A percentile compares a stretch with the other conserved stretches of the same genome.
These are phyloP conservation scores for Saturnispora silvae DNA, from an alignment of 805 yeast genomes.

Conservation along the genomic window DNA sequence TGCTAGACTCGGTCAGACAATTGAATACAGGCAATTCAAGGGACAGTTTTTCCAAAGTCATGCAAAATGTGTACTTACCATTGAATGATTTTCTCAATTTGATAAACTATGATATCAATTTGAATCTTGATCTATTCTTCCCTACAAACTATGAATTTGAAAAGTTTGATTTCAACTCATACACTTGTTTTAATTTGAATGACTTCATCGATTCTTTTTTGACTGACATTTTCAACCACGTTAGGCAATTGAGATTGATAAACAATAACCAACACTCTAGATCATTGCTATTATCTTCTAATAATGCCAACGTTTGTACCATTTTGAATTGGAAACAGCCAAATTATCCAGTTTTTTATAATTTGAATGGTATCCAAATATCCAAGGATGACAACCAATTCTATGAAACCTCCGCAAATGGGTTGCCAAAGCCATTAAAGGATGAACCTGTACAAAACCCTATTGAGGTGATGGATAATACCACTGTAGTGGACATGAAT, in stretches of 20 bases:
- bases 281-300: slow-evolving; percentile 74
- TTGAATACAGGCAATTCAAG: slow-evolving; percentile 15
- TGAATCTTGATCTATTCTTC: slow-evolving; percentile 65
- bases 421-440: slow-evolving; percentile 21
- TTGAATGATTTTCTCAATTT: slow-evolving; percentile 46
- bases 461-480: background rate
- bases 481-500: background rate
- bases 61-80: slow-evolving; percentile 43
- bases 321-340: slow-evolving; percentile 98
- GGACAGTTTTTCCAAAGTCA: slow-evolving; percentile 31
- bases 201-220: slow-evolving; percentile 66
- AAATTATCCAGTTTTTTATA: slow-evolving; percentile 86
- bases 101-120: slow-evolving; percentile 49
- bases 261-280: slow-evolving; percentile 28
- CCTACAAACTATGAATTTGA: slow-evolving; percentile 44
- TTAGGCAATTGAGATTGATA: slow-evolving; percentile 36
- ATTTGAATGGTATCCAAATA: slow-evolving; percentile 56
- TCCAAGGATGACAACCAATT: slow-evolving; percentile 22
- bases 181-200: slow-evolving; percentile 38
- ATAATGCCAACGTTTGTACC: slow-evolving; percentile 84
- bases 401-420: slow-evolving; percentile 32
- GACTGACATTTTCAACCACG: slow-evolving; percentile 66
- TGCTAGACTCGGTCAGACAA: slow-evolving; percentile 13
- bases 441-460: no score
- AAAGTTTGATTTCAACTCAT: slow-evolving; percentile 20